These are phyloP conservation scores for Phylloporus rhodoxanthus DNA, from an alignment of 768 basidiomycete genomes.

Conservation along the genomic window DNA sequence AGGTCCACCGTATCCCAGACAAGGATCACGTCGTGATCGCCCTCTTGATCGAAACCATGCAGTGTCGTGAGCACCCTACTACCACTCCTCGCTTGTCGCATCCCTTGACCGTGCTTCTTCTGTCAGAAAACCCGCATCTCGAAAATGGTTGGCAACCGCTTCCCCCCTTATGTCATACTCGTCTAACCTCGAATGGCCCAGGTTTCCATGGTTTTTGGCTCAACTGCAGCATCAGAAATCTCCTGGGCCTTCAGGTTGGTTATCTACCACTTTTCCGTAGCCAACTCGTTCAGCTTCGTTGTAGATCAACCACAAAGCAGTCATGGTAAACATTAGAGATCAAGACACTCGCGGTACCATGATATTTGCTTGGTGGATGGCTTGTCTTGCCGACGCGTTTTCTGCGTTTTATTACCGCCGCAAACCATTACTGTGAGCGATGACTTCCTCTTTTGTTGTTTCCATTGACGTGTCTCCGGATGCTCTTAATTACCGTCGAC, in stretches of 20 bases:
- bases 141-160: slow-evolving; percentile 49
- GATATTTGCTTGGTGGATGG: slow-evolving; percentile 95
- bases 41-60: slow-evolving; percentile 74
- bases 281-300: slow-evolving; percentile 6
- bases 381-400: slow-evolving; percentile 79
- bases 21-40: slow-evolving; percentile 79
- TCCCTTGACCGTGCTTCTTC: slow-evolving; percentile 7
- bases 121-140: slow-evolving; percentile 64
- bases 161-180: slow-evolving; percentile 10
- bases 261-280: slow-evolving; percentile 7
- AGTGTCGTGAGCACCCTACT: slow-evolving; percentile 76
- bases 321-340: slow-evolving; percentile 66
- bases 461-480: slow-evolving; percentile 7
- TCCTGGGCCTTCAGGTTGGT: slow-evolving; percentile 66
- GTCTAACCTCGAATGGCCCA: slow-evolving; percentile 29
- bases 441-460: not conserved
- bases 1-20: slow-evolving; percentile 75
- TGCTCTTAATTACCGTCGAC: slow-evolving; percentile 22
- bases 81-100: not conserved
- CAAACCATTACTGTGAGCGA: slow-evolving; percentile 65
- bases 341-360: slow-evolving; percentile 74
- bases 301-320: slow-evolving; percentile 81
- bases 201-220: slow-evolving; percentile 87
- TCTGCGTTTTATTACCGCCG: slow-evolving; percentile 78
- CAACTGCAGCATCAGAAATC: slow-evolving; percentile 67